Base-by-base conservation (phyloP, 1,284 basidiomycete species). In the Ceratobasidium sp. region DNA sequence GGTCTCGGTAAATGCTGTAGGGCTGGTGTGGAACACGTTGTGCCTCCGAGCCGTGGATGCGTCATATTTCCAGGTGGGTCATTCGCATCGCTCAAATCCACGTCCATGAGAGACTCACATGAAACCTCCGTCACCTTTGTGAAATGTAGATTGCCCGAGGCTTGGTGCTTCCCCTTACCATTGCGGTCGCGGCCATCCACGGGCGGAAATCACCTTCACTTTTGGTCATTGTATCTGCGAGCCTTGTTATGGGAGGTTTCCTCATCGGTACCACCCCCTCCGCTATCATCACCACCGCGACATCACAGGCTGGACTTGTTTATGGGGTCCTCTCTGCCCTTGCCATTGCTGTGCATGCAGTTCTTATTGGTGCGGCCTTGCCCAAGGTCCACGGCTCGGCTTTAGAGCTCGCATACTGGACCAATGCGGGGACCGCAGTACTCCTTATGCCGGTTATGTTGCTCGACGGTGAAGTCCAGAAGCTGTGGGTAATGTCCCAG, bases 31-130 rank as follows among this genome's bases (percentile, higher is more conserved):
- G 81, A 90, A 91, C 73, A 89, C 87, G 0, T 81, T 90, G 14
- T 90, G 89, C 74, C 79, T 91, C 62, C 82, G 88, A 46, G 86
- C 84, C 69, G 88, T 91, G 36, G 88, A 90, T 70, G 88, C 89
- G 0, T 87, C 87, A 0, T 90, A 88, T 77, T 90, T 89, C 77
- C 88, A 89, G 81, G 87, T 86, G 47, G 33, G 75, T 70, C 5
- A 19, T 23, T 19, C 27, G 5, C 27, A 16, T 29, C 29, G 50
- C 39, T 7, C 46, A 69, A 25, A 30, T 57, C 19, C 21, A 21
- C 21, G 50, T 57, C 33, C 30, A 58, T 23, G 46, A 19, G 42
- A 36, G 27, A 44, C 57, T 59, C 50, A 70, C 54, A 67, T 41
- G 53, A 47, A 36, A 41, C 56, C 27, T 29, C 53, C 29, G 33